Conservation (phyloP, 23 red algal genomes). For the Chondrus crispus region DNA sequence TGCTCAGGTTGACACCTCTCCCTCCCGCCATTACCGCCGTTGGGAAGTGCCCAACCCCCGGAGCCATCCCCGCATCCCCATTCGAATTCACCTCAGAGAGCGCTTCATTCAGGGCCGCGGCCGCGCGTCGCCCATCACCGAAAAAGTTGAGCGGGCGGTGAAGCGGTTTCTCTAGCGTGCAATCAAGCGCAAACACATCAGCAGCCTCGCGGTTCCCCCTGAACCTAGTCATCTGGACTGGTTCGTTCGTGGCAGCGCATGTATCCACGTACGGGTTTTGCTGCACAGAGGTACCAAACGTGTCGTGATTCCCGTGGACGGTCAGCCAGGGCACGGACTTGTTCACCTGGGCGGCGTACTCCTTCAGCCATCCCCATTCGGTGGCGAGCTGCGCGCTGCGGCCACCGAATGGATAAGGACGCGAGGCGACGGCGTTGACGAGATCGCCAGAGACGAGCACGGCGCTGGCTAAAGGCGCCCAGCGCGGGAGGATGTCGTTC, state of each 20-base stretch:
- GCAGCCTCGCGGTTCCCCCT: neutral
- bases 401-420: constrained; percentile 21
- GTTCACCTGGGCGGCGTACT: neutral
- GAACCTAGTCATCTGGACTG: neutral
- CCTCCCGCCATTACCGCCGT: constrained; percentile 25
- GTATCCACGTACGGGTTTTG: neutral
- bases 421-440: constrained; percentile 31
- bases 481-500: constrained; percentile 9
- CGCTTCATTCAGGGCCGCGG: neutral
- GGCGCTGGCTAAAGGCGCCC: neutral
- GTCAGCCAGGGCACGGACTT: constrained; percentile 38
- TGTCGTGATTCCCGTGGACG: constrained; percentile 58
- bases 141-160: constrained; percentile 68
- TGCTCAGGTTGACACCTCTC: constrained; percentile 56
- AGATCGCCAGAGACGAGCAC: constrained; percentile 54
- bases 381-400: constrained; percentile 22
- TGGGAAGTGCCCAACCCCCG: constrained; percentile 37
- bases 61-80: no score
- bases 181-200: constrained; percentile 13
- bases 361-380: constrained; percentile 35
- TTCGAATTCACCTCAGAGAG: no score
- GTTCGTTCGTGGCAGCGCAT: neutral
- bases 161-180: constrained; percentile 33
- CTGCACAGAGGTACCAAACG: neutral
- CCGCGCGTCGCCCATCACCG: constrained; percentile 17